Percentiles rank a stretch among this genome's conserved stretches.
Evolutionary conservation across 768 basidiomycete genomes (phyloP).

Genomic region (Mycena crocata): DNA sequence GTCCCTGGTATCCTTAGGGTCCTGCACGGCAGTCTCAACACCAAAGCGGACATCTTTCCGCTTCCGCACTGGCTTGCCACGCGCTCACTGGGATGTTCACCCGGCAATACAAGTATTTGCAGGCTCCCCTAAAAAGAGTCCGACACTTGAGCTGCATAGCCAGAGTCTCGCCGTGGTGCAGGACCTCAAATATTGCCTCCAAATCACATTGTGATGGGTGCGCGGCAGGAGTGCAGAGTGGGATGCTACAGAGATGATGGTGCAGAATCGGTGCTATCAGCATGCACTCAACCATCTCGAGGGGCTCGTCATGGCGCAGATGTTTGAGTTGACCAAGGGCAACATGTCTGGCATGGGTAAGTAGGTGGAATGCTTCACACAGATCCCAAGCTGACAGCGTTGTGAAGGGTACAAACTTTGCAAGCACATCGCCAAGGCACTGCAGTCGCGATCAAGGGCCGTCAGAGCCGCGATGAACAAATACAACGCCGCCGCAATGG

Average conservation of each 20-base stretch:
- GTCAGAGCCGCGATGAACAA: not conserved
- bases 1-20: no score
- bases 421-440: not conserved
- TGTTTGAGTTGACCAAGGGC: slow-evolving; percentile 35
- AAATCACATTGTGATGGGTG: no score
- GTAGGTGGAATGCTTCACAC: not conserved
- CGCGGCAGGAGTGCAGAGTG: slow-evolving; percentile 29
- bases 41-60: no score
- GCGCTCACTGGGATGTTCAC: no score
- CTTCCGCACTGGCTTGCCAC: no score
- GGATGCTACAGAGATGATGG: slow-evolving; percentile 19
- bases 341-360: slow-evolving; percentile 33
- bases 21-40: no score
- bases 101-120: no score
- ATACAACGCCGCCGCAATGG: not conserved
- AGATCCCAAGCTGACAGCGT: no score
- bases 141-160: slow-evolving; percentile 21
- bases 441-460: not conserved
- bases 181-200: slow-evolving; percentile 12
- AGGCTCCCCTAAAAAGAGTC: no score
- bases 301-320: slow-evolving; percentile 28
- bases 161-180: slow-evolving; percentile 8
- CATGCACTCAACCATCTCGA: slow-evolving; percentile 33
- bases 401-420: not conserved
- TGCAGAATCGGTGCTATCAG: slow-evolving; percentile 23